Evolutionary conservation across 2,329 filamentous ascomycete species (phyloP).

Genomic region (Neopestalotiopsis sp.): DNA sequence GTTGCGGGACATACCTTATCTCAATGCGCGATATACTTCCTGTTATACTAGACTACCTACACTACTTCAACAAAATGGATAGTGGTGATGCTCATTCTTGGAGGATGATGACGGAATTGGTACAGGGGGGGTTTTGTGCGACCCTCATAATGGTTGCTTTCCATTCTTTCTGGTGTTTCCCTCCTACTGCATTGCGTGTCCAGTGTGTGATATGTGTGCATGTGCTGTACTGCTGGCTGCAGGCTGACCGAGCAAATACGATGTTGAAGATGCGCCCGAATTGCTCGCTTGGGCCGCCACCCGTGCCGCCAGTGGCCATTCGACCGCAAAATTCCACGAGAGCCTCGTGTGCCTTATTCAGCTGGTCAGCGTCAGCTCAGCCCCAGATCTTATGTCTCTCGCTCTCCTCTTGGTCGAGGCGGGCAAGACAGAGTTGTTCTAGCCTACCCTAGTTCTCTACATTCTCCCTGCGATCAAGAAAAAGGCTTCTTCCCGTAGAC

Average conservation of each 20-base stretch:
- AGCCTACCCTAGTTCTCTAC: not conserved
- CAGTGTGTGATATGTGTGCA: no score
- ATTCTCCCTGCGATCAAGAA: not conserved
- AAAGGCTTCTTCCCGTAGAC: not conserved
- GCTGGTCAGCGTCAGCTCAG: not conserved
- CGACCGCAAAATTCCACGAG: not conserved
- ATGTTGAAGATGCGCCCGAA: not conserved
- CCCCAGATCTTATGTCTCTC: not conserved
- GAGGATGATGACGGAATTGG: not conserved
- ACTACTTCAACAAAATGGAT: not conserved
- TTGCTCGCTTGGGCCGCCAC: not conserved
- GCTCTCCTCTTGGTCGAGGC: not conserved
- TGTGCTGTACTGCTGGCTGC: not conserved
- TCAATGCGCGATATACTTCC: not conserved
- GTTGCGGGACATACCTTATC: slow-evolving; percentile 1
- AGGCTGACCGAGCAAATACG: not conserved
- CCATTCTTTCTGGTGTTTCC: not conserved
- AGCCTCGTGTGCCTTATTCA: not conserved
- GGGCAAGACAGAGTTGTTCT: not conserved
- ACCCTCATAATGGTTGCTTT: not conserved
- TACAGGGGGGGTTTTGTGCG: not conserved
- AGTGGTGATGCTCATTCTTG: not conserved
- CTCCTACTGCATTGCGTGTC: not conserved
- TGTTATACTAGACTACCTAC: not conserved
- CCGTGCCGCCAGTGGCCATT: not conserved